These are phyloP conservation scores for Cinnamomum micranthum DNA, from an alignment of 164 flowering plant genomes.

Conservation along the genomic window DNA sequence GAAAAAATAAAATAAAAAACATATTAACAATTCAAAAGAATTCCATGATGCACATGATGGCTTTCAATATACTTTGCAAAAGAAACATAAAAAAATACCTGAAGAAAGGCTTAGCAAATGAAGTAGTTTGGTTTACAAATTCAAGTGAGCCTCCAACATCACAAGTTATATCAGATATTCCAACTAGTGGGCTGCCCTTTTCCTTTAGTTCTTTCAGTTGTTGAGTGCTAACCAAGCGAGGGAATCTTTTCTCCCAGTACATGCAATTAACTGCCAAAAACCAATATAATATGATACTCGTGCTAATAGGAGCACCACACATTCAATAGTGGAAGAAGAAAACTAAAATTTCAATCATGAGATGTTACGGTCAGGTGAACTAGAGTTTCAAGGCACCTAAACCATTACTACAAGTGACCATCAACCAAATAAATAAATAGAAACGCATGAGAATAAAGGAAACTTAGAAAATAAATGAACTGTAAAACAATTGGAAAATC, in stretches of 20 bases:
- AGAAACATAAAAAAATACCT: constrained; percentile 41
- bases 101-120: constrained; percentile 86
- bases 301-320: background rate
- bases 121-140: constrained; percentile 79
- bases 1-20: no score
- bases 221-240: constrained; percentile 64
- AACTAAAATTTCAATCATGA: no score
- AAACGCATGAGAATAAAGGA: no score
- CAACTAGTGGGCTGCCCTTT: constrained; percentile 75
- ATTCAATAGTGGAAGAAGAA: background rate
- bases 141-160: constrained; percentile 94
- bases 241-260: constrained; percentile 98
- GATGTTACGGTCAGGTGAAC: no score
- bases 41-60: no score
- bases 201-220: constrained; percentile 64
- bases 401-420: no score
- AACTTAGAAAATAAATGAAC: no score
- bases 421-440: no score
- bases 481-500: no score
- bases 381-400: no score
- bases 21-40: no score
- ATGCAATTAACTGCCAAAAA: constrained; percentile 82
- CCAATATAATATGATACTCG: background rate
- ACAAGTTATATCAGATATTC: constrained; percentile 90
- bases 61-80: background rate